phyloP scores from a whole-genome alignment of 176 grass and related monocot species.

The Aegilops longissima region DNA sequence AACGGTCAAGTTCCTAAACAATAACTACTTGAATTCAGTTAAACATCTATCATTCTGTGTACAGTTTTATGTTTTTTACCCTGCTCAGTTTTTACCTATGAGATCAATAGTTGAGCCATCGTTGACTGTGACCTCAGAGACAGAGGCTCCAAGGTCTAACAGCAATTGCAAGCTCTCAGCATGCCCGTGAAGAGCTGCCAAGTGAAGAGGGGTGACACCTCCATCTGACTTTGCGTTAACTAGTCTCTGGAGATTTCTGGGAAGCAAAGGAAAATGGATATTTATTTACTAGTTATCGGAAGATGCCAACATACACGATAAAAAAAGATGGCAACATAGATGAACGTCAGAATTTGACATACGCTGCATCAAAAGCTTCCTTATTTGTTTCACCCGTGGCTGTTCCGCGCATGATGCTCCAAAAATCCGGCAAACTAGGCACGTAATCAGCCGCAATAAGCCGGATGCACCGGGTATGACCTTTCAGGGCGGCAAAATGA shows the following conservation, averaged over 20 bases:
- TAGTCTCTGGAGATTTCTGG: slow-evolving; percentile 61
- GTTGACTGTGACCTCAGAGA: slow-evolving; percentile 77
- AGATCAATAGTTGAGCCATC: slow-evolving; percentile 99
- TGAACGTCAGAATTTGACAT: slow-evolving; percentile 65
- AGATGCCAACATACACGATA: slow-evolving; percentile 10
- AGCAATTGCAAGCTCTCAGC: slow-evolving; percentile 79
- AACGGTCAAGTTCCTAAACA: slow-evolving; percentile 14
- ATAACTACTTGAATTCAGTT: slow-evolving; percentile 4
- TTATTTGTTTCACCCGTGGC: slow-evolving; percentile 47
- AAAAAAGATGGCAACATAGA: slow-evolving; percentile 17
- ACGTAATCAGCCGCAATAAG: slow-evolving; percentile 81
- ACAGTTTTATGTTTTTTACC: slow-evolving; percentile 25
- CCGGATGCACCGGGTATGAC: slow-evolving; percentile 80
- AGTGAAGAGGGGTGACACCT: slow-evolving; percentile 84
- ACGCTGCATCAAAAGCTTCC: slow-evolving; percentile 58
- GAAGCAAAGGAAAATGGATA: slow-evolving; percentile 36
- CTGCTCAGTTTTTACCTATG: slow-evolving; percentile 56
- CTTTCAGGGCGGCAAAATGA: slow-evolving; percentile 93
- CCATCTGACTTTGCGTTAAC: slow-evolving; percentile 87
- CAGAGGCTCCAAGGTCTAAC: slow-evolving; percentile 85
- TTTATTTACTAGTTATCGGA: slow-evolving; percentile 30
- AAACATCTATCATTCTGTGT: not conserved
- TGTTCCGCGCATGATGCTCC: slow-evolving; percentile 55
- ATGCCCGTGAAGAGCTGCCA: slow-evolving; percentile 86
- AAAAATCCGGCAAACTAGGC: slow-evolving; percentile 85